Base-by-base conservation (phyloP, 495 filamentous ascomycete genomes). In the Penicillium malachiteum region DNA sequence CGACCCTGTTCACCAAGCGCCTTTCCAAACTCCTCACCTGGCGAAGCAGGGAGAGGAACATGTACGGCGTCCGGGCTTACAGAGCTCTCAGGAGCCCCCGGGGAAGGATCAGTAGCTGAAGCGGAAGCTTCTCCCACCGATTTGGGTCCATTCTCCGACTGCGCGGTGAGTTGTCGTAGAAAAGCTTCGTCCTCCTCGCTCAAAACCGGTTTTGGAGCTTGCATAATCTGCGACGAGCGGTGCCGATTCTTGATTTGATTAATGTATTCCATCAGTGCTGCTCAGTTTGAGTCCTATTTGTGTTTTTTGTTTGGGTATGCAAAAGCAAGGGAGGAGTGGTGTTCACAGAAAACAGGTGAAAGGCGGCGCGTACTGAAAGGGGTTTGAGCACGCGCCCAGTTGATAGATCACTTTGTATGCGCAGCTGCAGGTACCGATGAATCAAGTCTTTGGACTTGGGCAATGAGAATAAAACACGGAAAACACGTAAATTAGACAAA, bases 111-210 rank as follows among this genome's bases (percentile, higher is more conserved):
- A 8, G 34, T 14, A 3, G n/a, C 21, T 47, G 48, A 21, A 21
- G 49, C 50, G 53, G 54, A 32, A 31, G 16, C 12, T 37, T 49
- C 38, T 8, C 33, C 54, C 1, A 49, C 26, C 42, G 55, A 47
- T 0, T 12, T 48, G 41, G 34, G 44, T 31, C 31, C 54, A 47
- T 60, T 49, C 42, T 61, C 69, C 5, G 61, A 60, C 44, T 73
- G 62, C 2, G 71, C 59, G 31, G 77, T 78, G 31, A 84, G 71
- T 35, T 71, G 73, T 11, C 71, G 72, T 16, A 86, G 62, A 57
- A 83, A 85, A 18, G 72, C 70, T 61, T 85, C 83, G 48, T 86
- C 84, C 52, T 80, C 77, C 17, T 75, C 63, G 8, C 71, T 79
- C 9, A 86, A 60, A 10, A 85, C 75, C 9, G 79, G 82, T 33